A percentile compares a stretch with the other conserved stretches of the same genome.
Conservation (phyloP, 371 early-diverging fungal genomes). For the Circinella minor region DNA sequence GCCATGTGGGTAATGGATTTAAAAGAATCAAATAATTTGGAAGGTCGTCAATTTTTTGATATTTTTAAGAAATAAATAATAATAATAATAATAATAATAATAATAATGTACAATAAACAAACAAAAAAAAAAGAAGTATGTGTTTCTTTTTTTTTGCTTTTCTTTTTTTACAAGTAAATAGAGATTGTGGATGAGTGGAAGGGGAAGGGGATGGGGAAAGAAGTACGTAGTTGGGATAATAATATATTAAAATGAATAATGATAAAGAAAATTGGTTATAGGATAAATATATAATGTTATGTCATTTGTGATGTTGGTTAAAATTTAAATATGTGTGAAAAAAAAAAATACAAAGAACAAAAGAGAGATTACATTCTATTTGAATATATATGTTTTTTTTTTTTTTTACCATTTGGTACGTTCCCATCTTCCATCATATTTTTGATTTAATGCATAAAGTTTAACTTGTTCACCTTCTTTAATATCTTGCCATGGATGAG, state of each 20-base stretch:
- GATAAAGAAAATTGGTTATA: too few relatives aligned
- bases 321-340: not conserved
- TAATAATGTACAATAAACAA: not conserved
- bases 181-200: not conserved
- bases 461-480: conserved; percentile 51
- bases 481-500: conserved; percentile 46
- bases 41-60: conserved; percentile 10
- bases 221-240: not conserved
- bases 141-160: not conserved
- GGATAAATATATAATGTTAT: too few relatives aligned
- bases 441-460: conserved; percentile 40
- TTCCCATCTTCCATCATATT: conserved; percentile 39
- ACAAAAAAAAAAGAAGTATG: not conserved
- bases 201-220: too few relatives aligned
- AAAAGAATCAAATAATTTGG: conserved; percentile 13
- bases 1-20: conserved; percentile 49
- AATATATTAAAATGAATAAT: too few relatives aligned
- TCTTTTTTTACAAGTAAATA: not conserved
- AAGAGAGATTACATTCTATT: not conserved
- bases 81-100: not conserved
- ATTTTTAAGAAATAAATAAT: conserved; percentile 7
- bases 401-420: conserved; percentile 35
- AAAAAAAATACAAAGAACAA: not conserved
- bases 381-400: not conserved
- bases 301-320: too few relatives aligned